phyloP scores from a whole-genome alignment of 805 yeast species.

The Wickerhamomyces bovis region DNA sequence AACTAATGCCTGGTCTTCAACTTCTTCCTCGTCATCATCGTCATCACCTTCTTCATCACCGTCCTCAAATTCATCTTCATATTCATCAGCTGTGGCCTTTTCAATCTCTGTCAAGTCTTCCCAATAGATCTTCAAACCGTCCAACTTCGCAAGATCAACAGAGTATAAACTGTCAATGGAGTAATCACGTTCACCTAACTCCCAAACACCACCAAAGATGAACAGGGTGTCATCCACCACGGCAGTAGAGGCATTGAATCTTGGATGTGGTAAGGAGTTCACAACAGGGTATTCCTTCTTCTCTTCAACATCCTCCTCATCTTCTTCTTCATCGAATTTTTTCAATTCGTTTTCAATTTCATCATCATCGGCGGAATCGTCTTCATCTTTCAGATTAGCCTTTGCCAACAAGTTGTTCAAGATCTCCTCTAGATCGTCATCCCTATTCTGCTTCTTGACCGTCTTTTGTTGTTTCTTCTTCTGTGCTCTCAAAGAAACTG shows the following conservation, averaged over 20 bases:
- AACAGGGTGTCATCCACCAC: slow-evolving; percentile 80
- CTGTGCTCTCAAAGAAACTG: slow-evolving; percentile 55
- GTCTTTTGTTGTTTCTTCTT: slow-evolving; percentile 47
- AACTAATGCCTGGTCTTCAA: slow-evolving; percentile 32
- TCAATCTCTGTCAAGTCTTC: slow-evolving; percentile 64
- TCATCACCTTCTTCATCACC: slow-evolving; percentile 67
- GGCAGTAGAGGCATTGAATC: slow-evolving; percentile 82
- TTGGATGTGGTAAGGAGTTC: slow-evolving; percentile 71
- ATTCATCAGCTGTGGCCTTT: slow-evolving; percentile 45
- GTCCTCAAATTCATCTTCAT: slow-evolving; percentile 61
- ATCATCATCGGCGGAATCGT: slow-evolving; percentile 34
- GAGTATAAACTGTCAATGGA: slow-evolving; percentile 81
- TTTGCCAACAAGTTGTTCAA: slow-evolving; percentile 68
- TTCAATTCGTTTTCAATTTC: slow-evolving; percentile 45
- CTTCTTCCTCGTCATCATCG: slow-evolving; percentile 48
- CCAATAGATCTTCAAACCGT: slow-evolving; percentile 87
- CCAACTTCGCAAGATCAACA: slow-evolving; percentile 77
- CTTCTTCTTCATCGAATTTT: slow-evolving; percentile 30
- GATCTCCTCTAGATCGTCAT: slow-evolving; percentile 73
- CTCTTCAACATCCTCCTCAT: slow-evolving; percentile 4
- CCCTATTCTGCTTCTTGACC: slow-evolving; percentile 38
- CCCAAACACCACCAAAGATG: slow-evolving; percentile 89
- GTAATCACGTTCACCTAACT: slow-evolving; percentile 80
- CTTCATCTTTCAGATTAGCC: slow-evolving; percentile 52
- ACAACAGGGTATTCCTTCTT: slow-evolving; percentile 34